Base-by-base conservation (phyloP, 345 rosid genomes). In the Ricinus communis region DNA sequence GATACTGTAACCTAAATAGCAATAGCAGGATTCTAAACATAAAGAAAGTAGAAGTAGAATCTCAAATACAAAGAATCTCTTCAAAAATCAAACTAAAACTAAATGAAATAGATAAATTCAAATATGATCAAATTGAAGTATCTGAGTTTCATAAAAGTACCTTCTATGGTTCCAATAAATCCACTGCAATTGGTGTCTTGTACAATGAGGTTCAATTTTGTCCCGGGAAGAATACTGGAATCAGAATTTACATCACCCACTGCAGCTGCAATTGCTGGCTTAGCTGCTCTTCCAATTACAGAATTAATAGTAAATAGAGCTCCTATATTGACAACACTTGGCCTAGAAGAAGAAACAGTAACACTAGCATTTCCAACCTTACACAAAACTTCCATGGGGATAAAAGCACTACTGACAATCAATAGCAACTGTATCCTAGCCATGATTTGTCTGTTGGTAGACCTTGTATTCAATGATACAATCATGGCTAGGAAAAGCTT, bases 121-220 rank as follows among this genome's bases (percentile, higher is more conserved):
- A 72, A 12, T 22, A 47, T 5, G 62, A 38, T 62, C 31, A 19
- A n/a, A 49, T 36, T 30, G 8, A 59, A 50, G 28, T 41, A 57
- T 63, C 22, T 36, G 65, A 66, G 61, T 31, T 51, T 38, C 36
- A 40, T 28, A 62, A 41, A 68, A 76, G 33, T 91, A 91, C 98
- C 97, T 85, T 84, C 95, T 55, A 94, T 80, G 40, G 92, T 85
- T 67, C 97, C 97, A 30, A 81, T 38, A 79, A 94, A 94, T 60
- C 92, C 96, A 65, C 92, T 94, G 89, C 98, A 94, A 60, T 91
- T 90, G 0, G 97, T 80, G 73, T 91, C 88, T 8, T 70, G 85
- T 51, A 82, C 41, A 60, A 84, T 33, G 8, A 84, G 56, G 27
- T 80, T 87, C 77, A 94, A 68, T 58, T 83, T 76, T 3, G 82